A percentile compares a stretch with the other conserved stretches of the same genome.
Evolutionary conservation across 257 asterid species (phyloP).

Genomic region (Nicotiana tabacum): DNA sequence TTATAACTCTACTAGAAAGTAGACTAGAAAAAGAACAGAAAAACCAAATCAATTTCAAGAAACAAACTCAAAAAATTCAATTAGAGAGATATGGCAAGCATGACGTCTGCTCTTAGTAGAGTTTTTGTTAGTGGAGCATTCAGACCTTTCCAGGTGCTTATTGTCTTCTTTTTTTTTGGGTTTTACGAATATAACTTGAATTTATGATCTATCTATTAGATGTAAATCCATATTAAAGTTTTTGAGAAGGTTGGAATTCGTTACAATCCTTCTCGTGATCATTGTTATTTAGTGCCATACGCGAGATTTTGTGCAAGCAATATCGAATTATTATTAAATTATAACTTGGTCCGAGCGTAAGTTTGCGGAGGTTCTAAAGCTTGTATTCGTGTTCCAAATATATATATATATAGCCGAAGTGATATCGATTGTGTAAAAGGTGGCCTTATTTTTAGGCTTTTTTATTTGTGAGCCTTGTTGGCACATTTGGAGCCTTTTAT

Average conservation of each 20-base stretch:
- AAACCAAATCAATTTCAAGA: neutral
- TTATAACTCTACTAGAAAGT: neutral
- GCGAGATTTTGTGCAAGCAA: neutral
- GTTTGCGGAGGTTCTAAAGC: too few relatives aligned
- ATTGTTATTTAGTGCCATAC: neutral
- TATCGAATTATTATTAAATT: neutral
- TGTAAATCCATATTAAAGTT: neutral
- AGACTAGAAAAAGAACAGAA: neutral
- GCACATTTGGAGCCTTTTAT: too few relatives aligned
- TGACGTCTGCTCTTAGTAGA: neutral
- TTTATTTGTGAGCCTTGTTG: too few relatives aligned
- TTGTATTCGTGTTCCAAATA: too few relatives aligned
- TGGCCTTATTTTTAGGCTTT: too few relatives aligned
- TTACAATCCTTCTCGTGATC: neutral
- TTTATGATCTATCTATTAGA: neutral
- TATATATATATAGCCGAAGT: too few relatives aligned
- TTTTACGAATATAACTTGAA: neutral
- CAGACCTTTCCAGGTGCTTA: neutral
- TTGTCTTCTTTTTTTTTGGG: too few relatives aligned
- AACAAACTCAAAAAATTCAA: neutral
- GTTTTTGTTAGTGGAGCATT: neutral
- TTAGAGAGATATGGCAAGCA: conserved; percentile 10
- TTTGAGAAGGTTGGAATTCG: neutral
- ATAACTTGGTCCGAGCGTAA: too few relatives aligned
- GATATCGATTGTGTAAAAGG: too few relatives aligned